Evolutionary conservation across 1,284 basidiomycete genomes (phyloP), one percentile per base, ranked within the genome.

Genomic region (Tremellales sp.): DNA sequence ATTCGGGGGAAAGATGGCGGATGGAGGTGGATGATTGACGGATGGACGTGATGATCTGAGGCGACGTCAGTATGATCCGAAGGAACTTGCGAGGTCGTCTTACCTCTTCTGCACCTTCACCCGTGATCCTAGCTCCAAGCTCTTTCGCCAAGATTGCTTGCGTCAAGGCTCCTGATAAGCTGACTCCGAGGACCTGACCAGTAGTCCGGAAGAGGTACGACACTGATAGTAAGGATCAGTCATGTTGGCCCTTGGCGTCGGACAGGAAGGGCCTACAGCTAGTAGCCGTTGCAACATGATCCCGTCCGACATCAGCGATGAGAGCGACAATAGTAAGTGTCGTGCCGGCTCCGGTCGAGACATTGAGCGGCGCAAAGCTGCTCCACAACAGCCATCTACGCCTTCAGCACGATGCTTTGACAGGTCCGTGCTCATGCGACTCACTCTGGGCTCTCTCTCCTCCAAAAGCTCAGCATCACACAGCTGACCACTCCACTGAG

Each of bases 181-280:
- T 85, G 46, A 93, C 90, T 43, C 89, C 89, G 40, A 93, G 79
- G 19, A 91, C 90, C 75, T 93, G 90, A 13, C 90, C 90, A 11
- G 87, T 88, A 4, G 89, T 91, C 60, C 89, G 79, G 77, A 90
- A 91, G 44, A 92, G 77, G 74, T 93, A 93, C 22, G 87, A 89
- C 60, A 92, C 89, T 92, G 62, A 2, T 12, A 23, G 24, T 42
- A 44, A 26, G 22, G 13, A 8, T 45, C 1, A 48, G 40, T 19
- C 19, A 21, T 45, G n/a, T 50, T 12, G 23, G 10, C 3, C 19
- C 11, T 26, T 15, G 2, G 13, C 4, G 1, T 27, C 15, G 27
- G 10, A 25, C 15, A 8, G n/a, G 4, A 21, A 12, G 29, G 3
- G 78, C 87, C 75, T 73, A 92, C 89, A 85, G 65, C 87, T 87